Base-by-base conservation (phyloP, 768 basidiomycete species). In the Hericium coralloides region DNA sequence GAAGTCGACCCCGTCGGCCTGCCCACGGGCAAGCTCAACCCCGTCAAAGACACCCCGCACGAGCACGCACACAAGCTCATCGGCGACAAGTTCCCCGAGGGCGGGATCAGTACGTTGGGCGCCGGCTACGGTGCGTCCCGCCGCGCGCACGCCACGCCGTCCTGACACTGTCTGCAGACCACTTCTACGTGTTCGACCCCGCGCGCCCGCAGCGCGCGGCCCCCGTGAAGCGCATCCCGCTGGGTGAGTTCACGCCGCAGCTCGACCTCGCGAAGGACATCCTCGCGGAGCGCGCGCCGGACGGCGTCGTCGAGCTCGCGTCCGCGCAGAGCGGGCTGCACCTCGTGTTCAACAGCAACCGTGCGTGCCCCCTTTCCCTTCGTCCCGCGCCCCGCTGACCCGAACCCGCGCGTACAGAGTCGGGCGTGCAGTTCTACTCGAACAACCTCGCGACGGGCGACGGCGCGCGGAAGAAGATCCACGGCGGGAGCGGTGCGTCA, bases 381-480 rank as follows among this genome's bases (percentile, higher is more conserved):
- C 49, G 14, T 3, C 41, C 3, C 12, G 18, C 31, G n/a, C 18
- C 12, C 58, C 20, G 10, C 8, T 31, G 49, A 23, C 20, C 9
- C 23, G 22, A 18, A 41, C 18, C 14, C 20, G 54, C 15, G 59
- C n/a, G 17, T n/a, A 26, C 61, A 89, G 88, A 91, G 68, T 79
- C 77, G 9, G 87, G 87, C 12, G 76, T 87, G 38, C 88, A 89
- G 79, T 83, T 88, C 63, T 89, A 89, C 66, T 78, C 85, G 2
- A 82, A 84, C 65, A 80, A 78, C 51, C 70, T 79, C 55, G 71
- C 82, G 14, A 69, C 76, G 50, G 66, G 70, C 17, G 76, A 73
- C 15, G 81, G 79, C 15, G 79, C 81, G 36, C 76, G 84, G 48
- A 89, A 89, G 75, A 80, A 78, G 67, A 84, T 87, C 38, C 88